phyloP scores from a whole-genome alignment of 140 eudicot species.

The Stevia rebaudiana region DNA sequence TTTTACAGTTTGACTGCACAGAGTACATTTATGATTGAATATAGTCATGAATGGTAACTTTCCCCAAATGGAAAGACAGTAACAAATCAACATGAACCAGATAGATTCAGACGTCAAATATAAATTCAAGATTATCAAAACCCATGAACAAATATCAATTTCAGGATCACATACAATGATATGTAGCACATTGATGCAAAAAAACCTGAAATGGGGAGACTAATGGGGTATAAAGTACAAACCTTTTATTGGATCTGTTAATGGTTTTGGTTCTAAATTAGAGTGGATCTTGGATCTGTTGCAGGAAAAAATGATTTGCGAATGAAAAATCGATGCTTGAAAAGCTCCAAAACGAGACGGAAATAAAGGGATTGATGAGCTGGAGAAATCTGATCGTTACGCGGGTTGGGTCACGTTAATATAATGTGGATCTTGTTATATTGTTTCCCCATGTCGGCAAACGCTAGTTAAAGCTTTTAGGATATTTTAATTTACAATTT shows the following conservation, averaged over 20 bases:
- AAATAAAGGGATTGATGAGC: constrained; percentile 6
- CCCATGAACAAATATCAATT: constrained; percentile 13
- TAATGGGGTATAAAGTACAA: constrained; percentile 13
- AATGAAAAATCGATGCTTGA: neutral
- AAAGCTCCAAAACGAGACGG: constrained; percentile 1
- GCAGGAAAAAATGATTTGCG: neutral
- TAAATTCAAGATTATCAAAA: constrained; percentile 18
- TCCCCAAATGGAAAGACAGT: constrained; percentile 31
- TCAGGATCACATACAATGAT: neutral
- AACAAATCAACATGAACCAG: constrained; percentile 2
- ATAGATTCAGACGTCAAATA: neutral
- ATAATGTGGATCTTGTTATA: constrained; percentile 15
- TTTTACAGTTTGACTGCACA: constrained; percentile 1
- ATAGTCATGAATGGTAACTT: constrained; percentile 11
- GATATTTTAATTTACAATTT: neutral
- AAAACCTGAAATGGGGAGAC: constrained; percentile 7
- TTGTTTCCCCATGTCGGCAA: constrained; percentile 25
- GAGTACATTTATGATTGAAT: constrained; percentile 2
- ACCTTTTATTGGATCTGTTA: constrained; percentile 30
- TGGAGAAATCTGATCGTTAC: constrained; percentile 10
- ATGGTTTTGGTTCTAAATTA: constrained; percentile 5
- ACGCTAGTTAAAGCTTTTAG: neutral
- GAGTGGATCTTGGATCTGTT: constrained; percentile 28
- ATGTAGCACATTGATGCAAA: neutral
- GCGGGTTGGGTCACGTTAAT: constrained; percentile 29